Conservation (phyloP, 1,284 basidiomycete genomes). For the Pisolithus thermaeus region DNA sequence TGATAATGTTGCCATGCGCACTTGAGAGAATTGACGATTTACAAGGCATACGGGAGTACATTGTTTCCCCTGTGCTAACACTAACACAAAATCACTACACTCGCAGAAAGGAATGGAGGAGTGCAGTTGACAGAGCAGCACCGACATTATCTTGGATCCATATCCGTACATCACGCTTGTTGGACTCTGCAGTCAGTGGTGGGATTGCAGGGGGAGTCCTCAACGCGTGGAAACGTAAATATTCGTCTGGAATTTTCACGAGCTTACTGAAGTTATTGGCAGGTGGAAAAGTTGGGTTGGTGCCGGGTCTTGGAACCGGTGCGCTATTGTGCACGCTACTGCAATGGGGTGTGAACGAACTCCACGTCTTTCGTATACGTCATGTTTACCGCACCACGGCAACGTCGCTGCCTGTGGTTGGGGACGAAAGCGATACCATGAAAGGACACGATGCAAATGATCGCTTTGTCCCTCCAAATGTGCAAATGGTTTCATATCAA, state of each 20-base stretch:
- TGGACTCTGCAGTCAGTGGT: constrained; percentile 63
- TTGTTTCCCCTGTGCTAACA: constrained; percentile 51
- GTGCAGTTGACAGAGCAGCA: constrained; percentile 8
- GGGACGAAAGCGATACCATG: background rate
- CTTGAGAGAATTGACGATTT: constrained; percentile 1
- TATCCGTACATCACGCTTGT: constrained; percentile 48
- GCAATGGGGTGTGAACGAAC: constrained; percentile 62
- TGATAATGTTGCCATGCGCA: background rate
- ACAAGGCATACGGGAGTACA: constrained; percentile 62
- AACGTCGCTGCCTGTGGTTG: background rate
- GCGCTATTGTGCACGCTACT: constrained; percentile 49
- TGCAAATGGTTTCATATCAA: constrained; percentile 8
- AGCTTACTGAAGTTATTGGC: constrained; percentile 1
- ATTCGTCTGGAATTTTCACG: background rate
- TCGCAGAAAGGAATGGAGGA: constrained; percentile 31
- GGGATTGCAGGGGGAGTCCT: constrained; percentile 52
- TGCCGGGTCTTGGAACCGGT: constrained; percentile 52
- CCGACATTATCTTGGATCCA: constrained; percentile 38
- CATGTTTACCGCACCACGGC: constrained; percentile 36
- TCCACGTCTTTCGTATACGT: constrained; percentile 50
- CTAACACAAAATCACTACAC: constrained; percentile 24
- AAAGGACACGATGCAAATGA: constrained; percentile 2
- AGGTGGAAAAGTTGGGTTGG: constrained; percentile 39
- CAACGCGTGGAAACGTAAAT: constrained; percentile 40
- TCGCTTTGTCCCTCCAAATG: background rate